Evolutionary conservation across 495 filamentous ascomycete genomes (phyloP).

Genomic region (Annulohypoxylon stygium): DNA sequence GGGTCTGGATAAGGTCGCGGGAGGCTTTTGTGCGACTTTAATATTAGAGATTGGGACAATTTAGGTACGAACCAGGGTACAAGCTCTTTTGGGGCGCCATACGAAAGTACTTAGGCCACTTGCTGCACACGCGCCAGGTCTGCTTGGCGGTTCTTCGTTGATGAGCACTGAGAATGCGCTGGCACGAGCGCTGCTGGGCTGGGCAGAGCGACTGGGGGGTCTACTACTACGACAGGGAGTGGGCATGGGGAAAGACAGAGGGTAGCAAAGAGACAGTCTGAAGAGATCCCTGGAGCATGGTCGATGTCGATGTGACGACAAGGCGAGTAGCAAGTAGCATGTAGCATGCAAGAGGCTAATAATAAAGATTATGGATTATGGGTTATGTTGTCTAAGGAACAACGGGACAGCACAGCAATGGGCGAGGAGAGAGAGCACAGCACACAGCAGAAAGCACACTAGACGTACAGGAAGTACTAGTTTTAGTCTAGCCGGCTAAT

Average conservation of each 20-base stretch:
- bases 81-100: constrained; percentile 51
- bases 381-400: constrained; percentile 35
- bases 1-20: constrained; percentile 60
- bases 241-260: constrained; percentile 41
- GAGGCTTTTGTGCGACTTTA: constrained; percentile 68
- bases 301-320: constrained; percentile 49
- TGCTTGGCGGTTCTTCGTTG: constrained; percentile 51
- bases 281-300: constrained; percentile 45
- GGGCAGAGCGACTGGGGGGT: constrained; percentile 34
- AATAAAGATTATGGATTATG: constrained; percentile 30
- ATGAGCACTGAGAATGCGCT: constrained; percentile 51
- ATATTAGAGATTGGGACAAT: constrained; percentile 54
- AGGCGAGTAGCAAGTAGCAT: constrained; percentile 26
- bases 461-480: constrained; percentile 19
- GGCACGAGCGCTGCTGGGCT: constrained; percentile 46
- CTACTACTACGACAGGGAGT: constrained; percentile 40
- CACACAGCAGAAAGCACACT: background rate
- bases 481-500: constrained; percentile 38
- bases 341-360: constrained; percentile 44
- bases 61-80: constrained; percentile 52
- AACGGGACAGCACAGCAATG: constrained; percentile 42
- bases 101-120: constrained; percentile 56
- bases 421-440: constrained; percentile 29
- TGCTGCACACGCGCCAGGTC: constrained; percentile 46
- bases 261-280: constrained; percentile 33